Evolutionary conservation across 2,329 filamentous ascomycete species (phyloP), one percentile per base, ranked within the genome.

Genomic region (Fusarium clavum): DNA sequence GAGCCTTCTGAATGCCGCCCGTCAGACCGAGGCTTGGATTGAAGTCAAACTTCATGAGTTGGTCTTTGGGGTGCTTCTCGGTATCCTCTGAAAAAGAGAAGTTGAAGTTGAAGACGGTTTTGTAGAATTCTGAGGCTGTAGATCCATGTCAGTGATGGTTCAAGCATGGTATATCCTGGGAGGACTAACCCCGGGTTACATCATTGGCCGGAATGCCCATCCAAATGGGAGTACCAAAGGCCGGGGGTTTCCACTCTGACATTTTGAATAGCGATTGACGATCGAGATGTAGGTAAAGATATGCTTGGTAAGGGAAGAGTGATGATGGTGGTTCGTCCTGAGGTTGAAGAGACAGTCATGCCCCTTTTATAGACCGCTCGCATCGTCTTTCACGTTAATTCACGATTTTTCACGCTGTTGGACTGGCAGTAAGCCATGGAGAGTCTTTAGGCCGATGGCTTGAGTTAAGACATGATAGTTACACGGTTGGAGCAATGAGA

Each of bases 241-340:
- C 68, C 3, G 76, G 76, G 13, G 75, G 74, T 43, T 76, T 77
- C 76, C 76, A 77, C 2, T 76, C 75, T 25, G 74, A 61, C 73
- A 77, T 77, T 46, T 25, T 44, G 44, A n/a, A 3, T 6, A 3
- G 8, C 24, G 32, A 7, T 11, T 22, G 32, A 29, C 10, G 44
- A n/a, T 20, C 20, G 20, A 56, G 34, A 3, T 18, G 18, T 11
- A 4, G 6, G 12, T n/a, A 11, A 40, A 25, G 34, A 40, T 14
- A 44, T 56, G 24, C 9, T 40, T 45, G 34, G 24, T 14, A 18
- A 25, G 25, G 8, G 30, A 59, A 20, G 24, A 48, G 20, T 20
- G 20, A 20, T 20, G 20, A 20, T 20, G 20, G 20, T 34, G 41
- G 47, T 62, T 43, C 5, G 45, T 40, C 32, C 45, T 48, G 32